A percentile compares a stretch with the other conserved stretches of the same genome.
phyloP scores from a whole-genome alignment of 805 yeast species.

The Starmerella roubikii region DNA sequence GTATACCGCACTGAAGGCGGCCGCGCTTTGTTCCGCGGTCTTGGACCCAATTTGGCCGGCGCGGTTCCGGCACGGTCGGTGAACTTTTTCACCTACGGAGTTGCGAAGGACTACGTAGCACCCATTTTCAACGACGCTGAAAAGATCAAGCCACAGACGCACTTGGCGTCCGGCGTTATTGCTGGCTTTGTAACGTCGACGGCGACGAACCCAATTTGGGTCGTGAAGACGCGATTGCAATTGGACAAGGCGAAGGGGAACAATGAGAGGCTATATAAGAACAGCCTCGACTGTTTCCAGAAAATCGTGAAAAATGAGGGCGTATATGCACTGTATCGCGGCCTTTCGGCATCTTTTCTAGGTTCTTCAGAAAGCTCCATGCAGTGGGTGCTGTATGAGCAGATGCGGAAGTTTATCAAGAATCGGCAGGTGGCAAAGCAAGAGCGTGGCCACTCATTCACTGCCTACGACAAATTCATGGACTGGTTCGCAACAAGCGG shows the following conservation, averaged over 20 bases:
- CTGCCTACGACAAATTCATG: slow-evolving; percentile 46
- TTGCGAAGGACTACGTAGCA: slow-evolving; percentile 68
- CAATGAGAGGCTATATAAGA: slow-evolving; percentile 46
- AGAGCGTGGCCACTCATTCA: slow-evolving; percentile 25
- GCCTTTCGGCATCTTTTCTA: slow-evolving; percentile 85
- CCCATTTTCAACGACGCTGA: slow-evolving; percentile 53
- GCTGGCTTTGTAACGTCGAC: slow-evolving; percentile 95
- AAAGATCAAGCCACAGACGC: slow-evolving; percentile 66
- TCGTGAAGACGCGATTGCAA: slow-evolving; percentile 86
- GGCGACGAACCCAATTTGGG: slow-evolving; percentile 96
- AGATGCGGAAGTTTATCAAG: slow-evolving; percentile 61
- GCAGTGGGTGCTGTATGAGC: slow-evolving; percentile 95
- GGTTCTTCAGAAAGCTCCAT: slow-evolving; percentile 87
- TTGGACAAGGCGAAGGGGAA: slow-evolving; percentile 47
- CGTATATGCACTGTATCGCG: slow-evolving; percentile 63
- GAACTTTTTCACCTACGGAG: slow-evolving; percentile 91
- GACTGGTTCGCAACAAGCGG: slow-evolving; percentile 97
- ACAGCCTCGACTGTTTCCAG: slow-evolving; percentile 70
- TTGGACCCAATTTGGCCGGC: slow-evolving; percentile 94
- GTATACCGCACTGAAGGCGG: slow-evolving; percentile 70
- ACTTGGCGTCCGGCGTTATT: slow-evolving; percentile 67
- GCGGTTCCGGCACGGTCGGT: slow-evolving; percentile 97
- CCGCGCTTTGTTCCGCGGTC: slow-evolving; percentile 77
- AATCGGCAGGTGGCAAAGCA: slow-evolving; percentile 24
- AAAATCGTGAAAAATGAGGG: slow-evolving; percentile 70